Evolutionary conservation across 2,329 filamentous ascomycete genomes (phyloP).

Genomic region (Hypomyces rosellus): DNA sequence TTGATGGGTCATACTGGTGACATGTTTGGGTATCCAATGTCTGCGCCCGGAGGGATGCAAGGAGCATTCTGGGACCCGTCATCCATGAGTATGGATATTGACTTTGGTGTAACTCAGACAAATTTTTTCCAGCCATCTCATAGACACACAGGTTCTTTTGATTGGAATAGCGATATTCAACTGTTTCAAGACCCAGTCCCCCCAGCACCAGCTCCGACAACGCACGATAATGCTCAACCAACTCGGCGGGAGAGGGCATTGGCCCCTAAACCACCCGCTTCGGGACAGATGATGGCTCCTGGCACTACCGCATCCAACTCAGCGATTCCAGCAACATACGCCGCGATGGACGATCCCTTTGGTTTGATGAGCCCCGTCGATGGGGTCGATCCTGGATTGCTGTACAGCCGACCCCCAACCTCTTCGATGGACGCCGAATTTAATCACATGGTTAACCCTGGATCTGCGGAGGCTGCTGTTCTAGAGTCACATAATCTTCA

Average conservation of each 20-base stretch:
- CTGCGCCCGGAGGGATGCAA: conserved; percentile 46
- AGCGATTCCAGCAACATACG: conserved; percentile 33
- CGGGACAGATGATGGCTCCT: conserved; percentile 16
- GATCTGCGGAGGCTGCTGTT: conserved; percentile 23
- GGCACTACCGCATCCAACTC: neutral
- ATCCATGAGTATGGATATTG: conserved; percentile 53
- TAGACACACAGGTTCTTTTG: conserved; percentile 45
- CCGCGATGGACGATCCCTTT: conserved; percentile 46
- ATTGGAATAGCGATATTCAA: conserved; percentile 51
- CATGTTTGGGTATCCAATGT: conserved; percentile 55
- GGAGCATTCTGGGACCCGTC: conserved; percentile 54
- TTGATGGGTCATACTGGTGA: conserved; percentile 45
- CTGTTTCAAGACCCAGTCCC: conserved; percentile 42
- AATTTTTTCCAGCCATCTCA: conserved; percentile 40
- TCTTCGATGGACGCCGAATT: conserved; percentile 38
- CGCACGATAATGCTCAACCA: conserved; percentile 30
- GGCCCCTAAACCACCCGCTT: conserved; percentile 44
- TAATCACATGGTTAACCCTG: conserved; percentile 22
- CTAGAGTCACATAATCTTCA: conserved; percentile 19
- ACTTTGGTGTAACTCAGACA: conserved; percentile 42
- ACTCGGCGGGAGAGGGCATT: conserved; percentile 39
- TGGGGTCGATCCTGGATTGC: conserved; percentile 53
- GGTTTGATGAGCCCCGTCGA: conserved; percentile 38
- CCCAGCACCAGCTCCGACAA: conserved; percentile 26
- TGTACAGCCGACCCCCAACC: conserved; percentile 48